These are phyloP conservation scores for Pelargonium australe DNA, from an alignment of 441 rosid genomes.

Conservation along the genomic window DNA sequence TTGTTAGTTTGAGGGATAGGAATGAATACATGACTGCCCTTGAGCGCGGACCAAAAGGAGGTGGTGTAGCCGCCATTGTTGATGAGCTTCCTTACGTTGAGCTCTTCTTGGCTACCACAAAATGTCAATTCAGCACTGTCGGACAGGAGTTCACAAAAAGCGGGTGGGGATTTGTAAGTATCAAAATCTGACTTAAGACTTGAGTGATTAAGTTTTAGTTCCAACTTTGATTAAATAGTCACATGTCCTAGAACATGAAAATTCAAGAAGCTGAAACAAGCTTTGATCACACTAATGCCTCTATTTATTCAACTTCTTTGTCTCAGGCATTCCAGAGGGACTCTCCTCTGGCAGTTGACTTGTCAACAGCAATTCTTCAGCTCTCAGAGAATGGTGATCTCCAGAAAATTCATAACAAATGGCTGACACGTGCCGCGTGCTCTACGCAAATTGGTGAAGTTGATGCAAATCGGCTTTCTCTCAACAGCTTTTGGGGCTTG, in stretches of 20 bases:
- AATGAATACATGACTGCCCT: conserved; percentile 54
- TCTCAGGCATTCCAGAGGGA: conserved; percentile 87
- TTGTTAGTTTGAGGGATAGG: conserved; percentile 40
- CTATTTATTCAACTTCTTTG: conserved; percentile 2
- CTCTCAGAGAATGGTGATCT: conserved; percentile 87
- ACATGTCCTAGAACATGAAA: too few species aligned
- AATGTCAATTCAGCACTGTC: conserved; percentile 63
- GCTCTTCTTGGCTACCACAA: conserved; percentile 55
- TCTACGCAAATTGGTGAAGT: conserved; percentile 28
- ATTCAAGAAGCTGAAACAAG: too few species aligned
- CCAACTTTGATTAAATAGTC: background rate
- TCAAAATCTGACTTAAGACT: background rate
- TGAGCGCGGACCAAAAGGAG: conserved; percentile 49
- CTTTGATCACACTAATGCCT: conserved; percentile 6
- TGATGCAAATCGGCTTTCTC: conserved; percentile 45
- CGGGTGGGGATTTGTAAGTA: conserved; percentile 97
- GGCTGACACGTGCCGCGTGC: conserved; percentile 55
- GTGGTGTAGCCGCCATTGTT: conserved; percentile 87
- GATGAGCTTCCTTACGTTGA: conserved; percentile 88
- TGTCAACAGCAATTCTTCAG: conserved; percentile 81
- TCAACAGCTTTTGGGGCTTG: conserved; percentile 83
- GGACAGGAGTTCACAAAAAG: conserved; percentile 87
- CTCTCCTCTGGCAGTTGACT: conserved; percentile 82
- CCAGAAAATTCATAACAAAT: conserved; percentile 64
- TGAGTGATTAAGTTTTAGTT: background rate